phyloP scores from a whole-genome alignment of 495 filamentous ascomycete species.

The Penicillium pancosmium region DNA sequence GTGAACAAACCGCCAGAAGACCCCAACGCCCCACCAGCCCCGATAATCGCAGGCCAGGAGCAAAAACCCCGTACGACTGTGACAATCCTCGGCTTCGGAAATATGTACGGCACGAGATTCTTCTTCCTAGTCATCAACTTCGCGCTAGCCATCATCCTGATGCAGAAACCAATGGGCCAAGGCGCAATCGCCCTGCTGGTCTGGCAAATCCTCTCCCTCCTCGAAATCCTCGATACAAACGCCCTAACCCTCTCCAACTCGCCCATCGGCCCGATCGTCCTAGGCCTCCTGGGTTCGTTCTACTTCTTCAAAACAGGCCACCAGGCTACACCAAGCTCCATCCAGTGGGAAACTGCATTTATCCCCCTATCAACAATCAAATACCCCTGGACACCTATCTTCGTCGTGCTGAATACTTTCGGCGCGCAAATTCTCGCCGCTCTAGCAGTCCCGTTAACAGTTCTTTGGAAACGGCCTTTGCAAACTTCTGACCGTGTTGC shows the following conservation, averaged over 20 bases:
- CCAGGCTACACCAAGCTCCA: slow-evolving; percentile 81
- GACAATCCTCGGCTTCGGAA: slow-evolving; percentile 87
- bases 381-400: slow-evolving; percentile 86
- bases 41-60: slow-evolving; percentile 31
- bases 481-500: slow-evolving; percentile 37
- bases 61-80: slow-evolving; percentile 55
- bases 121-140: slow-evolving; percentile 81
- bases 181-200: slow-evolving; percentile 77
- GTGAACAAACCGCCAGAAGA: slow-evolving; percentile 34
- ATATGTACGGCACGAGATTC: slow-evolving; percentile 88
- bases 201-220: slow-evolving; percentile 83
- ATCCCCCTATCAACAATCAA: slow-evolving; percentile 79
- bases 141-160: slow-evolving; percentile 70
- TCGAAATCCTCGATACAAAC: slow-evolving; percentile 86
- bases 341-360: slow-evolving; percentile 98
- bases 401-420: slow-evolving; percentile 83
- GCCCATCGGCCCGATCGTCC: slow-evolving; percentile 78
- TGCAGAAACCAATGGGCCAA: slow-evolving; percentile 94
- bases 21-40: slow-evolving; percentile 38
- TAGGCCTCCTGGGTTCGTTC: slow-evolving; percentile 85
- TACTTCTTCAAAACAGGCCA: slow-evolving; percentile 99
- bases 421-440: slow-evolving; percentile 85
- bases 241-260: slow-evolving; percentile 60
- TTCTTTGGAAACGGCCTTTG: slow-evolving; percentile 79
- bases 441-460: slow-evolving; percentile 74